Conservation (phyloP, 257 asterid species). For the Petunia secreta region DNA sequence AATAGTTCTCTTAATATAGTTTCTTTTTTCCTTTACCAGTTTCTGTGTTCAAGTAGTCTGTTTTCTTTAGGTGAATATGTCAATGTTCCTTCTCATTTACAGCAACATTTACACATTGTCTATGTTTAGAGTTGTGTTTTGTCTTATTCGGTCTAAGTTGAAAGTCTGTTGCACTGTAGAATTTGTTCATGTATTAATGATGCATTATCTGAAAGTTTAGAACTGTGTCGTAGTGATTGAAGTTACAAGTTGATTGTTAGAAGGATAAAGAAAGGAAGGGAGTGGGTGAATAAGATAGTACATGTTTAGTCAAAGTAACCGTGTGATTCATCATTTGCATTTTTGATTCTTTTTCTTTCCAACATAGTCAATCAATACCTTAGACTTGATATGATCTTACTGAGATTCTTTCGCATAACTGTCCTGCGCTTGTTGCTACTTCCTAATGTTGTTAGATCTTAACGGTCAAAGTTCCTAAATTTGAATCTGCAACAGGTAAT, state of each 20-base stretch:
- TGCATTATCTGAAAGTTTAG: conserved; percentile 4
- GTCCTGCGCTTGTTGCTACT: conserved; percentile 1
- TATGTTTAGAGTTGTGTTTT: neutral
- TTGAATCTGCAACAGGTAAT: conserved; percentile 46
- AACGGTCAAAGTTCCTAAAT: conserved; percentile 24
- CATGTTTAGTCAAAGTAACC: neutral
- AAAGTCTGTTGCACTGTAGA: neutral
- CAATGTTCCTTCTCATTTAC: neutral
- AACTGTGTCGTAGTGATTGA: neutral
- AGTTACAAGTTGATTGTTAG: neutral
- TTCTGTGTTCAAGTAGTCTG: neutral
- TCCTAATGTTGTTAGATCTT: conserved; percentile 24
- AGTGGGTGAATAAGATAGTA: neutral
- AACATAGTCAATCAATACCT: neutral
- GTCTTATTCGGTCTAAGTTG: neutral
- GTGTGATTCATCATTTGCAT: neutral
- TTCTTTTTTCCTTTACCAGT: neutral
- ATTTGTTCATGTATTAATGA: neutral
- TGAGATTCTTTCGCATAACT: neutral
- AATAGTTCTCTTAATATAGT: neutral
- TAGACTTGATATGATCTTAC: neutral
- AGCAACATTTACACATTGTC: neutral
- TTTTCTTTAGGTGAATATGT: conserved; percentile 4
- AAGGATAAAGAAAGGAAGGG: neutral
- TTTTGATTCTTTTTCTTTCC: neutral